Evolutionary conservation across 768 basidiomycete species (phyloP).

Genomic region (Lactarius trivialis): DNA sequence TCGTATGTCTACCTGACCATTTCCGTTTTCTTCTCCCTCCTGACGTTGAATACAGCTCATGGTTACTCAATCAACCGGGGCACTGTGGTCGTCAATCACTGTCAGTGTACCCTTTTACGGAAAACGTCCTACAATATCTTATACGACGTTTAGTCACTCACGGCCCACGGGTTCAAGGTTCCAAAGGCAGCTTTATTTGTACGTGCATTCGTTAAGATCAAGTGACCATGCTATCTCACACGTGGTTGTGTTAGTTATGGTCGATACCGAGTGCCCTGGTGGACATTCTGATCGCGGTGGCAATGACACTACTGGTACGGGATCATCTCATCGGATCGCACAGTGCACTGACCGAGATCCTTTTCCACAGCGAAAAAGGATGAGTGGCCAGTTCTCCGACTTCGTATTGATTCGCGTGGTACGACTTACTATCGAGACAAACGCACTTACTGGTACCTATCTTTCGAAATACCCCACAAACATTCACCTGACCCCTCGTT

Average conservation of each 20-base stretch:
- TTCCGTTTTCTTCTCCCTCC: background rate
- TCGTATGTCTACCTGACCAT: background rate
- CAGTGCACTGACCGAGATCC: background rate
- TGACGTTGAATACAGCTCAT: background rate
- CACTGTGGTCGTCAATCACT: background rate
- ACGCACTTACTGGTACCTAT: background rate
- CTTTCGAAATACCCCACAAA: background rate
- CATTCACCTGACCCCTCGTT: background rate
- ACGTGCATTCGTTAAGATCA: background rate
- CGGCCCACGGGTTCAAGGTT: background rate
- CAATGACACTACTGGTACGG: background rate
- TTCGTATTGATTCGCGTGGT: background rate
- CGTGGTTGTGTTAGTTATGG: background rate
- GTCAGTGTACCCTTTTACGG: background rate
- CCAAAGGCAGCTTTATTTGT: background rate
- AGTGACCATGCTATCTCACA: background rate
- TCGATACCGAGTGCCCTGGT: background rate
- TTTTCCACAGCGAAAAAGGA: background rate
- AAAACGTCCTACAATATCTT: background rate
- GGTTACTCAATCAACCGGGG: background rate
- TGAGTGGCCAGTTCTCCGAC: background rate
- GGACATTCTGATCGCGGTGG: background rate
- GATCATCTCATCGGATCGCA: background rate
- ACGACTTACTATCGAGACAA: background rate
- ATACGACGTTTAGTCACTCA: background rate